phyloP scores from a whole-genome alignment of 129 eudicot species.

The Ambrosia artemisiifolia region DNA sequence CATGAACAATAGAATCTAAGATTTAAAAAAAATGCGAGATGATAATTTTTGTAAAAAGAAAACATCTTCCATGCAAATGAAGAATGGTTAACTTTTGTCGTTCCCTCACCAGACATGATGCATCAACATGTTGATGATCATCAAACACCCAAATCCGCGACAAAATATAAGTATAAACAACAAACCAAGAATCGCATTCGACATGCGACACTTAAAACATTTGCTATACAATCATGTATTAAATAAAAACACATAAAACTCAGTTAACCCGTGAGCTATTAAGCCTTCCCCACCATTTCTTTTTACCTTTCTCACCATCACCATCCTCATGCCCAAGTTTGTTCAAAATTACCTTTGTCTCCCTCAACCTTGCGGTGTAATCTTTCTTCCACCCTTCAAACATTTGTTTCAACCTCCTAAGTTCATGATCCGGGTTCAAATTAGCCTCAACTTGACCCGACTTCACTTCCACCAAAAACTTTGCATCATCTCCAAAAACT shows the following conservation, averaged over 20 bases:
- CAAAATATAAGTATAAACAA: not conserved
- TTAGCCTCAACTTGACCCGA: conserved; percentile 79
- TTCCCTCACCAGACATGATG: not conserved
- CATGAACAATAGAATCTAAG: no score
- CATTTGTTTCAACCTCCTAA: conserved; percentile 74
- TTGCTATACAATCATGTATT: conserved; percentile 9
- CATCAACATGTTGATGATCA: conserved; percentile 1
- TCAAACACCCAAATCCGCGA: not conserved
- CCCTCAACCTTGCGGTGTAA: conserved; percentile 75
- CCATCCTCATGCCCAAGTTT: conserved; percentile 74
- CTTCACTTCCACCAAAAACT: conserved; percentile 90
- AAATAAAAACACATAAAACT: conserved; percentile 9
- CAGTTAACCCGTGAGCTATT: conserved; percentile 65
- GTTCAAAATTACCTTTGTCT: conserved; percentile 79
- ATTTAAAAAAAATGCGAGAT: no score
- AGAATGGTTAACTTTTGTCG: not conserved
- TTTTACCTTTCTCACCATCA: conserved; percentile 51
- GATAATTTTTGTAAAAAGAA: not conserved
- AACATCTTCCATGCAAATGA: not conserved
- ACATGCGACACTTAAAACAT: not conserved
- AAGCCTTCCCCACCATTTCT: conserved; percentile 91
- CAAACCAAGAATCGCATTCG: not conserved
- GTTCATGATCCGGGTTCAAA: conserved; percentile 81
- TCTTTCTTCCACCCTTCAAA: conserved; percentile 98
- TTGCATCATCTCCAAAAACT: conserved; percentile 89